phyloP scores from a whole-genome alignment of 164 flowering plant species.

The Hamamelis virginiana region DNA sequence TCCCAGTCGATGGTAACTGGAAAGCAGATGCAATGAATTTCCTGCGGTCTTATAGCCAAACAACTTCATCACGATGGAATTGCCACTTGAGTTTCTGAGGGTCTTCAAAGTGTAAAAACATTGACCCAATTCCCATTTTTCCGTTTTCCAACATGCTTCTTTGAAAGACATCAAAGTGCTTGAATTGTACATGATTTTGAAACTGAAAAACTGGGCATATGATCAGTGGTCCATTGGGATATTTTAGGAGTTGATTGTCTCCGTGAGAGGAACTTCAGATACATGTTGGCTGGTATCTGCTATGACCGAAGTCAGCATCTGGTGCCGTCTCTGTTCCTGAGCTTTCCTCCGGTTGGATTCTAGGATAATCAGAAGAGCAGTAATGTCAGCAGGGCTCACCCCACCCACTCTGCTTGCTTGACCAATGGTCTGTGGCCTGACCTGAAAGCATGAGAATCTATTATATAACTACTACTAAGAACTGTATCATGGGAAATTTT shows the following conservation, averaged over 20 bases:
- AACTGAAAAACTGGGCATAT: neutral
- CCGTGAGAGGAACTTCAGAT: conserved; percentile 26
- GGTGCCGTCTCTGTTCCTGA: conserved; percentile 44
- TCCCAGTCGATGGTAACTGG: neutral
- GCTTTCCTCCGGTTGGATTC: conserved; percentile 71
- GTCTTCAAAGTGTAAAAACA: neutral
- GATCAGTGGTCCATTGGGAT: neutral
- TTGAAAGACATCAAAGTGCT: neutral
- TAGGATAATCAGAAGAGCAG: conserved; percentile 86
- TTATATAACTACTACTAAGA: neutral
- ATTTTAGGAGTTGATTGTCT: conserved; percentile 25
- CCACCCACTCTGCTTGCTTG: conserved; percentile 98
- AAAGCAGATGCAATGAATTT: neutral
- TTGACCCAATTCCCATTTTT: neutral
- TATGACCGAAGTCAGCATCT: conserved; percentile 36
- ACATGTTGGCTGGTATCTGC: conserved; percentile 28
- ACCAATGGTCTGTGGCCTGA: conserved; percentile 92
- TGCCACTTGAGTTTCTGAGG: neutral
- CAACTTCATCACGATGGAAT: neutral
- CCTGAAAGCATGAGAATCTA: conserved; percentile 42
- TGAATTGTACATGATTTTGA: neutral
- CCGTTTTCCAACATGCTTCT: neutral
- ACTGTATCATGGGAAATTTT: neutral
- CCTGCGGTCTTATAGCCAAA: neutral
- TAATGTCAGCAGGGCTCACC: conserved; percentile 93